A percentile compares a stretch with the other conserved stretches of the same genome.
phyloP scores from a whole-genome alignment of 2,329 filamentous ascomycete genomes.

The Coniochaeta hoffmannii region DNA sequence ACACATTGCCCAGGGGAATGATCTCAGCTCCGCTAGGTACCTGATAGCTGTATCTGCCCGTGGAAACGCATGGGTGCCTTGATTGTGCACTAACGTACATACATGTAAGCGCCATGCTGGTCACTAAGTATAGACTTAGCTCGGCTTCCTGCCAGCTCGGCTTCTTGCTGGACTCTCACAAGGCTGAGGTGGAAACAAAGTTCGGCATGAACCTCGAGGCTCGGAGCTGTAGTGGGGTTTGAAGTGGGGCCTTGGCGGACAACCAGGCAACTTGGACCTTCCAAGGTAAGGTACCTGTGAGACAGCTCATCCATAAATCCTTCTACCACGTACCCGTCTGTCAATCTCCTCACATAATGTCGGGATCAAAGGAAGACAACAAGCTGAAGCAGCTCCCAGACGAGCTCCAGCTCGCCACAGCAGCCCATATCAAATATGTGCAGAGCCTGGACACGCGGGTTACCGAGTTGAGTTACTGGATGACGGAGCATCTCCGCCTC shows the following conservation, averaged over 20 bases:
- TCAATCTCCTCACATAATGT: constrained; percentile 19
- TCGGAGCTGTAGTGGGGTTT: background rate
- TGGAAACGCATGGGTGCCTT: too few relatives aligned
- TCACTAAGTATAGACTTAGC: too few relatives aligned
- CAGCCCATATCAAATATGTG: constrained; percentile 80
- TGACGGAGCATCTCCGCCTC: constrained; percentile 91
- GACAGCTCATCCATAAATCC: background rate
- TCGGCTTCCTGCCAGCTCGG: too few relatives aligned
- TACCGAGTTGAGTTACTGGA: constrained; percentile 95
- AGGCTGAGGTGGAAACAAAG: background rate
- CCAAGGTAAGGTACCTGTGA: too few relatives aligned
- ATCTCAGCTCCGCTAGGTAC: too few relatives aligned
- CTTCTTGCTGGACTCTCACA: background rate
- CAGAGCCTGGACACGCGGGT: constrained; percentile 85
- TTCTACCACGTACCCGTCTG: background rate
- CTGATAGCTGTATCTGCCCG: too few relatives aligned
- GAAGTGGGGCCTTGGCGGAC: background rate
- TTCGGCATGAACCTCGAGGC: background rate
- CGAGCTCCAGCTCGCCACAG: constrained; percentile 38
- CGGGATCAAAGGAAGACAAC: constrained; percentile 8
- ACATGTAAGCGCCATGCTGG: too few relatives aligned
- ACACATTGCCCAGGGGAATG: too few relatives aligned
- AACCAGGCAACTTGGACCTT: too few relatives aligned
- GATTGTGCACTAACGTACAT: too few relatives aligned
- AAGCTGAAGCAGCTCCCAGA: constrained; percentile 27